Base-by-base conservation (phyloP, 495 filamentous ascomycete genomes). In the Hypoxylon rickii region DNA sequence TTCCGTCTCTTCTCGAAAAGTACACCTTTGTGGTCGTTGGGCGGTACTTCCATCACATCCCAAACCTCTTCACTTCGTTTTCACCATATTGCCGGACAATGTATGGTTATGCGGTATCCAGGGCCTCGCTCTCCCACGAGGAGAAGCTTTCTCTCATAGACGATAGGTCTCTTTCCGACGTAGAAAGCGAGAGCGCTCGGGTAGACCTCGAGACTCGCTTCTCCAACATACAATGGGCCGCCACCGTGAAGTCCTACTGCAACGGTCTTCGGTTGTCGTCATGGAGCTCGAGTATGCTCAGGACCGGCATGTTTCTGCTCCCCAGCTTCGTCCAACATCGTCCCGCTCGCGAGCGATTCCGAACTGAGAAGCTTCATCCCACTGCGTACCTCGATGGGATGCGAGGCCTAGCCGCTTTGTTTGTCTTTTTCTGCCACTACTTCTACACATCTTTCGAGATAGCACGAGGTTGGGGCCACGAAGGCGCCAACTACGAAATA, bases 351-450 rank as follows among this genome's bases (percentile, higher is more conserved):
- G 55, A 64, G 33, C 55, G 61, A 11, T 55, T 61, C 16, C 49
- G 63, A 16, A 33, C 37, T 12, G 63, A 59, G 18, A 51, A 55
- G 50, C 65, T 69, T 32, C 44, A 57, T 34, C 72, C 78, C 6
- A 85, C 82, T 1, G 73, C 80, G 10, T 83, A 83, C 59, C 76
- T 85, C 29, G 78, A 82, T 61, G 82, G 82, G 29, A 71, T 85
- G 57, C 77, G 82, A 52, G 82, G 82, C 20, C 67, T 85, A 36
- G 82, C 82, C 7, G 80, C 81, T 2, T 71, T 85, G 34, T 70
- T 83, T 48, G 82, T 85, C 41, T 83, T 83, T 57, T 73, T 78
- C 63, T 78, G 78, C 61, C 80, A 83, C 51, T 78, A 74, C 44
- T 66, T 67, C 39, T 77, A 76, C 54, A 74, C 72, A 0, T 67